Percentiles rank a stretch among this genome's conserved stretches.
These are phyloP conservation scores for Rosellinia necatrix DNA, from an alignment of 2,329 filamentous ascomycete species.

Conservation along the genomic window DNA sequence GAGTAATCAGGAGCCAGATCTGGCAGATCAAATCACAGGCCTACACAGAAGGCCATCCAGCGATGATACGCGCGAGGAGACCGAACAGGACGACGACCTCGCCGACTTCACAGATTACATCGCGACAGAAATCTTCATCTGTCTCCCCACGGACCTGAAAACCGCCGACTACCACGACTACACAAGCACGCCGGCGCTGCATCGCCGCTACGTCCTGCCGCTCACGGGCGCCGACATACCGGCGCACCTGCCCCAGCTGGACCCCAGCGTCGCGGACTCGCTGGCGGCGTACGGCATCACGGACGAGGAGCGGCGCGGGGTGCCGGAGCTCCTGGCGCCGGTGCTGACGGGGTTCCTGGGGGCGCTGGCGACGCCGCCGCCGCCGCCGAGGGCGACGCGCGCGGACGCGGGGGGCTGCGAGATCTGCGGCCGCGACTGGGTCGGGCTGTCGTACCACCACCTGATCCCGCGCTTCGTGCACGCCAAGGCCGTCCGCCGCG, in stretches of 20 bases:
- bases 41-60: conserved; percentile 11
- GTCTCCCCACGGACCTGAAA: conserved; percentile 65
- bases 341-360: conserved; percentile 67
- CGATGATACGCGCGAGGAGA: conserved; percentile 34
- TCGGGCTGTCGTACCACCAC: conserved; percentile 82
- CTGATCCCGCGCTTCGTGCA: conserved; percentile 81
- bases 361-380: conserved; percentile 63
- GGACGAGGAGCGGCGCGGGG: conserved; percentile 46
- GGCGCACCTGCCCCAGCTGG: conserved; percentile 57
- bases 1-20: not conserved
- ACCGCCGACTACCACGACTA: conserved; percentile 64
- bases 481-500: conserved; percentile 73
- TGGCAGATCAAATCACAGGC: not conserved
- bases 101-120: conserved; percentile 84
- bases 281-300: conserved; percentile 70
- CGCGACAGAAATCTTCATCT: conserved; percentile 68
- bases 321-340: conserved; percentile 64
- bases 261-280: conserved; percentile 67
- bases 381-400: conserved; percentile 63
- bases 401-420: conserved; percentile 70
- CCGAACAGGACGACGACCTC: conserved; percentile 62
- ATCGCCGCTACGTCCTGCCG: conserved; percentile 61
- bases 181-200: conserved; percentile 53
- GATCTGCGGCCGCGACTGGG: conserved; percentile 75
- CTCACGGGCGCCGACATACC: conserved; percentile 57